A percentile compares a stretch with the other conserved stretches of the same genome.
These are phyloP conservation scores for Orobanche coerulescens DNA, from an alignment of 257 asterid species.

Conservation along the genomic window DNA sequence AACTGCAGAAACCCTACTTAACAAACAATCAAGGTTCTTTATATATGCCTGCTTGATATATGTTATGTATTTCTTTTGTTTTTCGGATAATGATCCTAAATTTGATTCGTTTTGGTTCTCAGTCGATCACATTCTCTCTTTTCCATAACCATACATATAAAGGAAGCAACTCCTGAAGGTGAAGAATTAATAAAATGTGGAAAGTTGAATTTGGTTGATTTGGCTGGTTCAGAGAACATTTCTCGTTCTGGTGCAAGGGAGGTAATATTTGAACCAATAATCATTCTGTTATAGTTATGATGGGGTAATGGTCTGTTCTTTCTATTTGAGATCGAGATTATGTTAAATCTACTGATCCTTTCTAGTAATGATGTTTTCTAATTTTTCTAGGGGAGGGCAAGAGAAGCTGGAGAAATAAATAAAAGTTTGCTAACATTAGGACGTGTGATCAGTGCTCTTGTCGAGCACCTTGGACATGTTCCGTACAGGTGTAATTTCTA, in stretches of 20 bases:
- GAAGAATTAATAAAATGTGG: slow-evolving; percentile 86
- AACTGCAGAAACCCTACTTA: slow-evolving; percentile 72
- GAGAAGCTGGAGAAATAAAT: slow-evolving; percentile 87
- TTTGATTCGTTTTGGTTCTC: slow-evolving; percentile 24
- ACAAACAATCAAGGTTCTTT: slow-evolving; percentile 68
- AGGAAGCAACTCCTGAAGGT: slow-evolving; percentile 85
- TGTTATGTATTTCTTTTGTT: not conserved
- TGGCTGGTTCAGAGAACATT: slow-evolving; percentile 82
- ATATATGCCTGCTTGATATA: not conserved
- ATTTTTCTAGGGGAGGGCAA: slow-evolving; percentile 60
- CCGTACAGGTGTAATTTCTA: slow-evolving; percentile 51
- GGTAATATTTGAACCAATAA: slow-evolving; percentile 29
- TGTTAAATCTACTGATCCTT: not conserved
- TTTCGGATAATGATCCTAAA: not conserved
- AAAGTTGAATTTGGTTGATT: slow-evolving; percentile 71
- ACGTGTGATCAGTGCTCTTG: slow-evolving; percentile 81
- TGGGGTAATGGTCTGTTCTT: not conserved
- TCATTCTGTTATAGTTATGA: not conserved
- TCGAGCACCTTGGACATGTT: slow-evolving; percentile 77
- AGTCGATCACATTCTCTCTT: slow-evolving; percentile 87
- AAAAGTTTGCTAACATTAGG: slow-evolving; percentile 81
- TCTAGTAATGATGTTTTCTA: not conserved
- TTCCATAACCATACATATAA: slow-evolving; percentile 77
- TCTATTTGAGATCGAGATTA: not conserved
- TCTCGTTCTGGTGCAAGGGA: slow-evolving; percentile 86